These are phyloP conservation scores for Centrapalus pauciflorus DNA, from an alignment of 129 eudicot species.

Conservation along the genomic window DNA sequence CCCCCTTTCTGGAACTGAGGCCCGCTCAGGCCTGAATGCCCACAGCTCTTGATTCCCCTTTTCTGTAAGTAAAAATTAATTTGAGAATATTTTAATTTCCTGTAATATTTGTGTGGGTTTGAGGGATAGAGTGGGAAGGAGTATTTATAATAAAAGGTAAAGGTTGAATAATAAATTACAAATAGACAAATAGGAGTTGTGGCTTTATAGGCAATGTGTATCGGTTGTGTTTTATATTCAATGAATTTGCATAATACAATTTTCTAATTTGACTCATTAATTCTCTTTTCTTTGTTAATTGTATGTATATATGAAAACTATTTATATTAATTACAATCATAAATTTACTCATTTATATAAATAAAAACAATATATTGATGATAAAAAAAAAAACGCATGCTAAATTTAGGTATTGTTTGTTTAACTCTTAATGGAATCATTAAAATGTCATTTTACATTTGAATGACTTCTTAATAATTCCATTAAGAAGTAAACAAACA, in stretches of 20 bases:
- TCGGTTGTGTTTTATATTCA: background rate
- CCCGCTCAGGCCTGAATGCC: constrained; percentile 11
- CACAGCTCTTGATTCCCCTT: constrained; percentile 13
- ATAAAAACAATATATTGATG: too few species aligned
- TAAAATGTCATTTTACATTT: too few species aligned
- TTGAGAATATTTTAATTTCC: background rate
- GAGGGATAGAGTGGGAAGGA: constrained; percentile 11
- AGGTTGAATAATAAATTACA: constrained; percentile 17
- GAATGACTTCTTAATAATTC: too few species aligned
- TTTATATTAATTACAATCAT: too few species aligned
- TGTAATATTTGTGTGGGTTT: constrained; percentile 11
- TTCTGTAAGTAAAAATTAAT: constrained; percentile 14
- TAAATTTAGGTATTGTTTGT: too few species aligned
- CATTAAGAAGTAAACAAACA: too few species aligned
- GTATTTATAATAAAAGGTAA: constrained; percentile 22
- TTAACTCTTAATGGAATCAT: too few species aligned
- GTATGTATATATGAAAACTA: too few species aligned
- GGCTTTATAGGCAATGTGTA: constrained; percentile 19
- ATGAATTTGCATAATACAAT: background rate
- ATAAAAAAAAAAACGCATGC: too few species aligned
- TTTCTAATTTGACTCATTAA: background rate
- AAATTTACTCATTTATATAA: too few species aligned
- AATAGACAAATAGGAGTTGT: constrained; percentile 9
- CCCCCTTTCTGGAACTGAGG: constrained; percentile 19
- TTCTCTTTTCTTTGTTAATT: background rate